Conservation (phyloP, 352 stramenopile species). For the Globisporangium abappressorium region DNA sequence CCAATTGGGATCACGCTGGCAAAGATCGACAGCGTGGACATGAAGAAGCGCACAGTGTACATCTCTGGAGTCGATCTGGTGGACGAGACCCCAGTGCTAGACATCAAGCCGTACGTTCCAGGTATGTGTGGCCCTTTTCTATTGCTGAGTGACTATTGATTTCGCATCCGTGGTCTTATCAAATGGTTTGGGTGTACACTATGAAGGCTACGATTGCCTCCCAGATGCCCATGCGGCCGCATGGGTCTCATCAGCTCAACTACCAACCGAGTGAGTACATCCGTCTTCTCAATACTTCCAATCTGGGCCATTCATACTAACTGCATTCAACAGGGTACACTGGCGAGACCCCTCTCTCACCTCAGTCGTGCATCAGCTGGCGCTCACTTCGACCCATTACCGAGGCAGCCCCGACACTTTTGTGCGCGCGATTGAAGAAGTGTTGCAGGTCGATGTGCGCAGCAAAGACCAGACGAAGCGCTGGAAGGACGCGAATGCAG, state of each 20-base stretch:
- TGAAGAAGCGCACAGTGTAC: slow-evolving; percentile 51
- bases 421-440: slow-evolving; percentile 51
- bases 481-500: slow-evolving; percentile 28
- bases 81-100: slow-evolving; percentile 96
- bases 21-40: slow-evolving; percentile 84
- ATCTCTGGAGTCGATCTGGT: slow-evolving; percentile 91
- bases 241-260: slow-evolving; percentile 43
- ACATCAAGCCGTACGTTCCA: slow-evolving; percentile 98
- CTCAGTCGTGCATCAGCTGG: slow-evolving; percentile 28
- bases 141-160: not conserved
- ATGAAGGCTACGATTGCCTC: slow-evolving; percentile 49
- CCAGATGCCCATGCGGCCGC: slow-evolving; percentile 33
- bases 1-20: slow-evolving; percentile 92
- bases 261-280: slow-evolving; percentile 33
- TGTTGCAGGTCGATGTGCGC: slow-evolving; percentile 69
- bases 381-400: slow-evolving; percentile 46
- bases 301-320: no score
- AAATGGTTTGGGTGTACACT: not conserved
- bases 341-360: slow-evolving; percentile 36
- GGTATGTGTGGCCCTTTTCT: slow-evolving; percentile 22
- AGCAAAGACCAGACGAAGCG: slow-evolving; percentile 73
- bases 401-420: slow-evolving; percentile 26
- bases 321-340: slow-evolving; percentile 28
- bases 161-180: no score
- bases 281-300: not conserved